These are phyloP conservation scores for Phanerochaete sordida DNA, from an alignment of 768 basidiomycete genomes.

Conservation along the genomic window DNA sequence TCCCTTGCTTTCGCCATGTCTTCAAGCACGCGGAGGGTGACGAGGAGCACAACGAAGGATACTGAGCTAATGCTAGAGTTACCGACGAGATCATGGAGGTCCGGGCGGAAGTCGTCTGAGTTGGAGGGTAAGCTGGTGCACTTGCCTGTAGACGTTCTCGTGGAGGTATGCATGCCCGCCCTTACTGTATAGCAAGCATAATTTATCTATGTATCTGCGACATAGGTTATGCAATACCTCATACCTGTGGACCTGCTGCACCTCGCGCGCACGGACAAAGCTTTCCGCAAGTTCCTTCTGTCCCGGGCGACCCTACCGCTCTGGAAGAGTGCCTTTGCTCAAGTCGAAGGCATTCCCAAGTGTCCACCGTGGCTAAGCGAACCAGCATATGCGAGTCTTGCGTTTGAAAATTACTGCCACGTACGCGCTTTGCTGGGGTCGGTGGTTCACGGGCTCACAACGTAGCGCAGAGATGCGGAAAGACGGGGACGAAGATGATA, in stretches of 20 bases:
- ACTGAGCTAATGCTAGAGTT: too few relatives aligned
- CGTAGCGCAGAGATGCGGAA: neutral
- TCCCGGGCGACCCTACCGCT: slow-evolving; percentile 17
- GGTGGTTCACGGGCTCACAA: neutral
- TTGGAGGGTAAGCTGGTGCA: neutral
- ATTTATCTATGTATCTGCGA: neutral
- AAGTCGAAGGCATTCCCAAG: neutral
- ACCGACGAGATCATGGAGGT: too few relatives aligned
- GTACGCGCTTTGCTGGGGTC: neutral
- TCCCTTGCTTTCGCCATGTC: too few relatives aligned
- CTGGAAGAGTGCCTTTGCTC: slow-evolving; percentile 18
- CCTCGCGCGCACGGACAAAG: slow-evolving; percentile 25
- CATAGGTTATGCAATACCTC: slow-evolving; percentile 27
- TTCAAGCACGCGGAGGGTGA: too few relatives aligned
- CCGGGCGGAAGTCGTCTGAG: neutral
- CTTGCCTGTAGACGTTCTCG: neutral
- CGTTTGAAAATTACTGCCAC: neutral
- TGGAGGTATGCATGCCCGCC: neutral
- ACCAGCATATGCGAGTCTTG: neutral
- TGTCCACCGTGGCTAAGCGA: neutral
- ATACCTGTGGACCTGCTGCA: slow-evolving; percentile 27
- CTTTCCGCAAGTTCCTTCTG: slow-evolving; percentile 24
- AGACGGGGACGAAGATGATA: neutral
- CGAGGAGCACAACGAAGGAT: too few relatives aligned
- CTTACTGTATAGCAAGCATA: too few relatives aligned